Conservation (phyloP, 257 asterid genomes). For the Rehmannia glutinosa region DNA sequence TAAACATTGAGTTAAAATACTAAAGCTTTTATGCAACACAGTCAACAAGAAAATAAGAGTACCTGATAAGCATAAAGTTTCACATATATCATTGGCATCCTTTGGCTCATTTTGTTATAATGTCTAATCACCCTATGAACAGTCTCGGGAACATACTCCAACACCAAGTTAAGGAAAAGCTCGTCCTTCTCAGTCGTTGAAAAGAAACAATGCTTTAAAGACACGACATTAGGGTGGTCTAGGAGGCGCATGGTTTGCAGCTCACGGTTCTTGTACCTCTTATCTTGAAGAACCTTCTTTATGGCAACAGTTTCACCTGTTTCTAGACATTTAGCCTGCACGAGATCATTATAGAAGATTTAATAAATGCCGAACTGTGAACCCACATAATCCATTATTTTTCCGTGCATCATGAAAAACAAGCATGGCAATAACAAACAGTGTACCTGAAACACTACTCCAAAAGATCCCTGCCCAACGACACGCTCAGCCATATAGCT, state of each 20-base stretch:
- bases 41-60: not conserved
- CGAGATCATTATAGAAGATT: not conserved
- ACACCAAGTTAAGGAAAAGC: constrained; percentile 75
- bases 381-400: not conserved
- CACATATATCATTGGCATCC: constrained; percentile 77
- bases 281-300: constrained; percentile 87
- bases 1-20: not conserved
- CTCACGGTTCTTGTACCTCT: constrained; percentile 85
- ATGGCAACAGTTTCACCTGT: constrained; percentile 90
- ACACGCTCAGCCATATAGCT: constrained; percentile 91
- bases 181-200: constrained; percentile 79
- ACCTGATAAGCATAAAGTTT: constrained; percentile 84
- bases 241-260: constrained; percentile 81
- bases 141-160: constrained; percentile 88
- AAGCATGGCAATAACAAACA: not conserved
- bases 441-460: constrained; percentile 79
- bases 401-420: not conserved
- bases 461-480: constrained; percentile 85
- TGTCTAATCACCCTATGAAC: constrained; percentile 78
- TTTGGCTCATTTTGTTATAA: constrained; percentile 75
- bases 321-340: constrained; percentile 82
- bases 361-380: not conserved
- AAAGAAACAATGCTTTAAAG: constrained; percentile 70
- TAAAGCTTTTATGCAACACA: not conserved
- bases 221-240: constrained; percentile 81